Percentiles rank a stretch among this genome's conserved stretches.
These are phyloP conservation scores for Xanthoceras sorbifolium DNA, from an alignment of 345 rosid genomes.

Conservation along the genomic window DNA sequence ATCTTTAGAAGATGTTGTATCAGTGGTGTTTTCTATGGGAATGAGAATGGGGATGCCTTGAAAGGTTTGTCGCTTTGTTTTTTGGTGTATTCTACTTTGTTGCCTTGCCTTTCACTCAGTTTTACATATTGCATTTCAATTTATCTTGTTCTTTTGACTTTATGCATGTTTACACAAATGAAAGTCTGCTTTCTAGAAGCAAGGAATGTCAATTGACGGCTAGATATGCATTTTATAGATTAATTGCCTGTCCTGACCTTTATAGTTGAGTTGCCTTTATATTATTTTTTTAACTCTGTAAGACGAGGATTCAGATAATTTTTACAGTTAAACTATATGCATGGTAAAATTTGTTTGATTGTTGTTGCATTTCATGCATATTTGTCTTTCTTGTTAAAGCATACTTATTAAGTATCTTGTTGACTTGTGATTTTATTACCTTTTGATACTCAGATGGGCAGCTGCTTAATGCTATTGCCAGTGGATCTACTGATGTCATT, in stretches of 20 bases:
- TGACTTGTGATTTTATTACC: conserved; percentile 21
- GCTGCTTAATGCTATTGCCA: conserved; percentile 68
- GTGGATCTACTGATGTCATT: conserved; percentile 80
- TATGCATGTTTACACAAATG: not conserved
- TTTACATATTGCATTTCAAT: not conserved
- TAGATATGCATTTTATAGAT: not conserved
- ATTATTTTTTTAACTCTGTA: no score
- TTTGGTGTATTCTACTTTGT: not conserved
- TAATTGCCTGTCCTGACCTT: not conserved
- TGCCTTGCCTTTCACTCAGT: not conserved
- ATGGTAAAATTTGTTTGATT: not conserved
- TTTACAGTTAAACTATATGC: not conserved
- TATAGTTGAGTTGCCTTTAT: not conserved
- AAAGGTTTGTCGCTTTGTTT: conserved; percentile 59
- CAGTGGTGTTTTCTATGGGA: conserved; percentile 79
- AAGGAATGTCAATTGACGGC: not conserved
- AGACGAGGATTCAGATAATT: no score
- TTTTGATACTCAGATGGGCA: conserved; percentile 49
- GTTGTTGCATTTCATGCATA: not conserved
- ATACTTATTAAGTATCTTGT: conserved; percentile 2
- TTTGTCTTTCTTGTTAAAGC: not conserved
- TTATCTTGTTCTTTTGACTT: not conserved
- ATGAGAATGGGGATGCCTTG: conserved; percentile 85
- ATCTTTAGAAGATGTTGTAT: conserved; percentile 96
- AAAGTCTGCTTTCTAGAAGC: not conserved